Evolutionary conservation across 164 flowering plant genomes (phyloP).

Genomic region (Echeveria elegans): DNA sequence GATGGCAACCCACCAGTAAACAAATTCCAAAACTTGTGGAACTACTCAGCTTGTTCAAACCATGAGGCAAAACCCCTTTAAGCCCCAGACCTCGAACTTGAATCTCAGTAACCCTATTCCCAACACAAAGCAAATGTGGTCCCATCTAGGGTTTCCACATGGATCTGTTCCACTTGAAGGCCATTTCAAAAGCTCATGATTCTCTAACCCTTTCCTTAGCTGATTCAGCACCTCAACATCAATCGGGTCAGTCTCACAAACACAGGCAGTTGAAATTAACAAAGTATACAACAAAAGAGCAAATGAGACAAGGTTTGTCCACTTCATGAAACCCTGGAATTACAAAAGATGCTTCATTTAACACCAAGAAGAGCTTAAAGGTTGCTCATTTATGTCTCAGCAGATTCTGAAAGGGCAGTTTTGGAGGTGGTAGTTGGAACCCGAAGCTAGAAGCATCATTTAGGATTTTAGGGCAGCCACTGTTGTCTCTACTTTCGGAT

Average conservation of each 20-base stretch:
- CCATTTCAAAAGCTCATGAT: conserved; percentile 57
- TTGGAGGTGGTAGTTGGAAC: background rate
- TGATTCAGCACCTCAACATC: conserved; percentile 39
- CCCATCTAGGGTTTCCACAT: conserved; percentile 47
- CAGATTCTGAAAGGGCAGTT: background rate
- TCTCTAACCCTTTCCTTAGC: conserved; percentile 36
- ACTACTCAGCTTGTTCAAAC: conserved; percentile 37
- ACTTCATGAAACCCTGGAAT: background rate
- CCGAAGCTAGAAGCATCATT: background rate
- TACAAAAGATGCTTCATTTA: background rate
- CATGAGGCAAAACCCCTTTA: conserved; percentile 43
- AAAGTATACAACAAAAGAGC: conserved; percentile 9
- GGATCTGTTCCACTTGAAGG: conserved; percentile 46
- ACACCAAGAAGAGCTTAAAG: background rate
- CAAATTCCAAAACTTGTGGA: conserved; percentile 34
- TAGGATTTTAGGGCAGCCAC: background rate
- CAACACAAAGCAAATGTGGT: conserved; percentile 32
- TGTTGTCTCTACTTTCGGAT: background rate
- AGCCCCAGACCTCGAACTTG: conserved; percentile 42
- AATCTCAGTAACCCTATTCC: conserved; percentile 47
- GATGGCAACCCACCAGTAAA: conserved; percentile 45
- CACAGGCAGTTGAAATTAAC: conserved; percentile 15
- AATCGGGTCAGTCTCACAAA: conserved; percentile 29
- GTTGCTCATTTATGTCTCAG: background rate
- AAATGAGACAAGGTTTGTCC: background rate